Evolutionary conservation across 176 grass and related monocot genomes (phyloP), one percentile per base, ranked within the genome.

Genomic region (Triticum aestivum): DNA sequence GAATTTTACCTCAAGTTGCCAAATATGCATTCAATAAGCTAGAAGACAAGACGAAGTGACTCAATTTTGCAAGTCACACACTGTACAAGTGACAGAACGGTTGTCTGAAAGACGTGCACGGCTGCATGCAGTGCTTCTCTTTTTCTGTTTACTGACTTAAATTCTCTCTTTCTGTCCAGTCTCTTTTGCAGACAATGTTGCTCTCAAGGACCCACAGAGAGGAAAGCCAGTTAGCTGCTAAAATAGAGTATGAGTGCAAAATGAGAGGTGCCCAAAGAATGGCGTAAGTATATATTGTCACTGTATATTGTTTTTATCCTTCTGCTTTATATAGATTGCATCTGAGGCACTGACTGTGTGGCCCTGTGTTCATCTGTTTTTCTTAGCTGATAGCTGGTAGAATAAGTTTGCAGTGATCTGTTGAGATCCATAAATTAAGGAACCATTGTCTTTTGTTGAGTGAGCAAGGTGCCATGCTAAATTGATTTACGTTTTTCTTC

Each of bases 201-300:
- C 81, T 96, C 39, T 98, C 94, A 18, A 95, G 87, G 87, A 92
- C 83, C 51, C 90, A 91, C 64, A 86, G 79, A 65, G 87, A 94
- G 45, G 97, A 98, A 72, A 98, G 94, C 74, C 91, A 89, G 30
- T 79, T 98, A 23, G 91, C 94, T 24, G 94, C 97, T 38, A 96
- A 94, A 81, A 90, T 98, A 47, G 97, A 96, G 79, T 96, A 82
- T 33, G 92, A 98, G 27, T 98, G 97, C 90, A 96, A 98, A 92
- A 94, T 96, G 94, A 91, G 94, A 91, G 97, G 97, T 52, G 94
- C 97, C 14, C 92, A 98, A 87, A 94, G 97, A 91, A 96, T 96
- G 96, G 93, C 90, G 92, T 98, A 91, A 98, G 93, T 56, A 79
- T 78, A 86, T 47, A 61, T 83, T 75, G 68, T 56, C 67, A 64